These are phyloP conservation scores for Mucor indicus DNA, from an alignment of 371 early-diverging fungal genomes.

Conservation along the genomic window DNA sequence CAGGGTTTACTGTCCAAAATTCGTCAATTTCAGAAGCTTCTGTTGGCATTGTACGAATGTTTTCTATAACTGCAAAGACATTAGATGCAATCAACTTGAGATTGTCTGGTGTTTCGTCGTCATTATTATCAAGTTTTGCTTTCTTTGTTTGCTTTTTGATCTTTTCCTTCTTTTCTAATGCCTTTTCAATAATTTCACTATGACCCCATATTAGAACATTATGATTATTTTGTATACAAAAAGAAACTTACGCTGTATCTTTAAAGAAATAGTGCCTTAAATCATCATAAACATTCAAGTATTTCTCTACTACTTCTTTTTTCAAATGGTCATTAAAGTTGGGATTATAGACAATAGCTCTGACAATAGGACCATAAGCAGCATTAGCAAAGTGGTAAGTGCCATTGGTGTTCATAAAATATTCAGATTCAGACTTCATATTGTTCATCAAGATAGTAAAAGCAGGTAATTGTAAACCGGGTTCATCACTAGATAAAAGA, in stretches of 20 bases:
- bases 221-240: conserved; percentile 7
- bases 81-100: conserved; percentile 41
- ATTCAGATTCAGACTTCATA: conserved; percentile 61
- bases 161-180: conserved; percentile 16
- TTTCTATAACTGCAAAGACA: conserved; percentile 53
- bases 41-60: conserved; percentile 58
- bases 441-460: conserved; percentile 64
- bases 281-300: conserved; percentile 78
- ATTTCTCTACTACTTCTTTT: conserved; percentile 64
- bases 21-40: conserved; percentile 58
- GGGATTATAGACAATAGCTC: conserved; percentile 50
- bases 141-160: conserved; percentile 7
- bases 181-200: conserved; percentile 31
- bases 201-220: background rate
- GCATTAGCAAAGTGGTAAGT: conserved; percentile 51
- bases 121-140: background rate
- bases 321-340: conserved; percentile 60
- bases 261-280: conserved; percentile 78
- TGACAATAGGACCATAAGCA: conserved; percentile 51
- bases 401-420: conserved; percentile 25
- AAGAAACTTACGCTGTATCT: conserved; percentile 60
- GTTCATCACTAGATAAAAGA: conserved; percentile 60
- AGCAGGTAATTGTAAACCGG: conserved; percentile 75
- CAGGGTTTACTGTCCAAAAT: conserved; percentile 58
- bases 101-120: background rate